Conservation (phyloP, 169 alveolate species). For the Eimeria zaria region DNA sequence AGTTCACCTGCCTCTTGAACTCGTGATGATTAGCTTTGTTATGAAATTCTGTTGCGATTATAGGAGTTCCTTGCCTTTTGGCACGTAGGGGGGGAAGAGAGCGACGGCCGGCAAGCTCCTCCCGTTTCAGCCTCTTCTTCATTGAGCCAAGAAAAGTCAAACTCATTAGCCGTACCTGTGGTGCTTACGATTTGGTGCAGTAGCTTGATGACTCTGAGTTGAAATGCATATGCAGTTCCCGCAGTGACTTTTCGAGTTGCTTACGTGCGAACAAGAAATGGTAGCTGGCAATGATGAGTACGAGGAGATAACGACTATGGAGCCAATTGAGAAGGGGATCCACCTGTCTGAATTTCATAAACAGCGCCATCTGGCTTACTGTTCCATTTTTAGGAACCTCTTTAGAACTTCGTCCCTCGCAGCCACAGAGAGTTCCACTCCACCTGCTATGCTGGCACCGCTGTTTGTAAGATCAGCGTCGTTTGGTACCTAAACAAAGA, state of each 20-base stretch:
- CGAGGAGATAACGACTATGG: neutral
- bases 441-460: neutral
- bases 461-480: neutral
- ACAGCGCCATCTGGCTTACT: neutral
- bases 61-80: neutral
- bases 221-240: neutral
- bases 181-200: slow-evolving; percentile 63
- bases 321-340: neutral
- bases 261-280: neutral
- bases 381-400: slow-evolving; percentile 23
- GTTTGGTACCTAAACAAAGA: neutral
- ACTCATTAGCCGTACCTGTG: neutral
- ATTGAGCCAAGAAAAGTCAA: slow-evolving; percentile 55
- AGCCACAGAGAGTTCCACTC: slow-evolving; percentile 30
- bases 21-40: neutral
- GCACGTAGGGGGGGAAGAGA: neutral
- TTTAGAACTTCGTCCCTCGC: slow-evolving; percentile 38
- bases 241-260: neutral
- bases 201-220: slow-evolving; percentile 26
- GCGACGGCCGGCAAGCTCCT: neutral
- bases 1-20: neutral
- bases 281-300: neutral
- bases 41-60: neutral
- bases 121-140: neutral
- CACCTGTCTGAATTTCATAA: neutral